A percentile compares a stretch with the other conserved stretches of the same genome.
Evolutionary conservation across 208 protist species (phyloP).

Genomic region (Trypanosoma lewisi): DNA sequence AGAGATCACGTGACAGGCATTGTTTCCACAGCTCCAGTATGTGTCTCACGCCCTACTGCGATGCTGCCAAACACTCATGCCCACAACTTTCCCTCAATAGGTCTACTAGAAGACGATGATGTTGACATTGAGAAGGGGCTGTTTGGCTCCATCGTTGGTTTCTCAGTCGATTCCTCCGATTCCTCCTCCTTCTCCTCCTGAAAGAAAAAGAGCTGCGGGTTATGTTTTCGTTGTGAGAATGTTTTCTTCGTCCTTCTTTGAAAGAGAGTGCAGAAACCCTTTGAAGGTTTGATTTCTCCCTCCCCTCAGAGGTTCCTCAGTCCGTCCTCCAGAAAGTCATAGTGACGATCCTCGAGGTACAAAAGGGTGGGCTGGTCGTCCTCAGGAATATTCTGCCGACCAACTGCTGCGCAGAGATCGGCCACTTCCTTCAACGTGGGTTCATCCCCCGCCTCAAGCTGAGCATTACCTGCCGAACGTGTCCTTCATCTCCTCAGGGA

Average conservation of each 20-base stretch:
- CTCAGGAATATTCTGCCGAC: slow-evolving; percentile 17
- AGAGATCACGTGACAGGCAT: slow-evolving; percentile 18
- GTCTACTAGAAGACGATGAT: too few species aligned
- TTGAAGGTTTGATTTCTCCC: neutral
- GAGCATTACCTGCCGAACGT: slow-evolving; percentile 5
- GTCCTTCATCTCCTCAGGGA: neutral
- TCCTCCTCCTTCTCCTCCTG: neutral
- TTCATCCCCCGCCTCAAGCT: slow-evolving; percentile 23
- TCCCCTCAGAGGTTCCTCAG: slow-evolving; percentile 16
- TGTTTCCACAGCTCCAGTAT: slow-evolving; percentile 20
- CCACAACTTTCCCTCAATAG: slow-evolving; percentile 6
- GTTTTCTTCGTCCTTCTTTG: neutral
- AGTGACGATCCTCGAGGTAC: slow-evolving; percentile 24
- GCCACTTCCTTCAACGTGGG: slow-evolving; percentile 15
- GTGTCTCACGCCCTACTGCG: slow-evolving; percentile 16
- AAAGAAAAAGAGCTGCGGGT: neutral
- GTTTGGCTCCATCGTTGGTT: neutral
- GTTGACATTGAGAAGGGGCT: neutral
- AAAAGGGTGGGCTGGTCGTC: slow-evolving; percentile 18
- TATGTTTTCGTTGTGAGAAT: neutral
- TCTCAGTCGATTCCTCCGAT: neutral
- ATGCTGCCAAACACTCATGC: slow-evolving; percentile 16
- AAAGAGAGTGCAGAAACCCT: slow-evolving; percentile 2
- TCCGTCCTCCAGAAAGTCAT: slow-evolving; percentile 22
- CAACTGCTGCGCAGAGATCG: slow-evolving; percentile 5